A percentile compares a stretch with the other conserved stretches of the same genome.
Evolutionary conservation across 441 rosid genomes (phyloP).

Genomic region (Populus trichocarpa): DNA sequence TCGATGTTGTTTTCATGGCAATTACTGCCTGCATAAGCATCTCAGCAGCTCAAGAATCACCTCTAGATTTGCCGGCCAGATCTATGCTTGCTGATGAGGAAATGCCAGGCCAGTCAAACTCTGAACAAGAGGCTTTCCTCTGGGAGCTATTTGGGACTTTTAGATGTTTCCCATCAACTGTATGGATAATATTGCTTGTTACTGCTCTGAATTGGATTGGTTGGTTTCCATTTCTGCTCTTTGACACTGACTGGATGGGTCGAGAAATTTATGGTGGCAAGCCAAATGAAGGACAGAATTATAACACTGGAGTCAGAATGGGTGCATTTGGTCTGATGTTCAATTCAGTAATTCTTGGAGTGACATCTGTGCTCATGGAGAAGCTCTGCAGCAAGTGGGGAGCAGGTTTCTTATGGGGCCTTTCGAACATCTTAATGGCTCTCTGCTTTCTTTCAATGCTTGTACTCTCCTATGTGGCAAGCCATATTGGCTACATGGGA

Average conservation of each 20-base stretch:
- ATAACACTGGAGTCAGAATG: constrained; percentile 76
- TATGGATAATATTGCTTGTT: constrained; percentile 83
- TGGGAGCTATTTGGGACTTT: constrained; percentile 93
- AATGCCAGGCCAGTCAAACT: constrained; percentile 35
- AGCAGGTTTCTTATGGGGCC: constrained; percentile 92
- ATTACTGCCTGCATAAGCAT: constrained; percentile 65
- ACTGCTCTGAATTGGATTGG: constrained; percentile 94
- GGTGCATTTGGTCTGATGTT: constrained; percentile 92
- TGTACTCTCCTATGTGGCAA: constrained; percentile 53
- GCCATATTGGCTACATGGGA: constrained; percentile 51
- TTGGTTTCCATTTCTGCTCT: constrained; percentile 96
- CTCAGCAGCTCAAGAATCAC: constrained; percentile 62
- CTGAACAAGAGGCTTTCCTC: constrained; percentile 76
- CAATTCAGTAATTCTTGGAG: constrained; percentile 81
- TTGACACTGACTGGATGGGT: constrained; percentile 99
- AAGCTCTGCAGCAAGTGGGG: constrained; percentile 95
- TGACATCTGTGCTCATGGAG: constrained; percentile 93
- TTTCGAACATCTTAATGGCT: constrained; percentile 82
- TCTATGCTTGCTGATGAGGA: constrained; percentile 35
- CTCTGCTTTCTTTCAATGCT: constrained; percentile 87
- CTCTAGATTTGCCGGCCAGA: constrained; percentile 38
- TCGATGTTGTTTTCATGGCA: constrained; percentile 67
- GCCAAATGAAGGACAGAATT: constrained; percentile 67
- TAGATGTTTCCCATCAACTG: constrained; percentile 68
- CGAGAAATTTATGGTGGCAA: constrained; percentile 87